Percentiles rank a stretch among this genome's conserved stretches.
phyloP scores from a whole-genome alignment of 2,329 filamentous ascomycete genomes.

The Niveomyces coronatus region DNA sequence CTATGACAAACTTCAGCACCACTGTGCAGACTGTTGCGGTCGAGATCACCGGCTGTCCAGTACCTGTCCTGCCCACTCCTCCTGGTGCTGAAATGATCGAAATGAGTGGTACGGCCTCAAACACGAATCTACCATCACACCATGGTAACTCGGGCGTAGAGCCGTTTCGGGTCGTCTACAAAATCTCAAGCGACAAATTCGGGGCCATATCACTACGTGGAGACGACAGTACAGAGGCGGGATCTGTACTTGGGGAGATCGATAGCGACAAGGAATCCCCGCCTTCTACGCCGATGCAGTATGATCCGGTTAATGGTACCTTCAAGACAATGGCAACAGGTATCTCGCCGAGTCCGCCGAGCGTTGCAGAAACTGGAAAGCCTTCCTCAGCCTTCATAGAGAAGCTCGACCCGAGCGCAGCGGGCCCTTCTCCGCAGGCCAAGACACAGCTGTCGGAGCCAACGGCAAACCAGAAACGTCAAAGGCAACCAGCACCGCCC shows the following conservation, averaged over 20 bases:
- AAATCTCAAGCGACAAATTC: conserved; percentile 42
- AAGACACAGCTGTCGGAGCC: conserved; percentile 3
- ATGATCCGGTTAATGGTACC: conserved; percentile 6
- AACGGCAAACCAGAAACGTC: conserved; percentile 37
- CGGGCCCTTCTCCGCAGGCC: not conserved
- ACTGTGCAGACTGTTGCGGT: conserved; percentile 56
- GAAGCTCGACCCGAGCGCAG: not conserved
- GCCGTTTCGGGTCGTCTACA: conserved; percentile 49
- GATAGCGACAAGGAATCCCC: conserved; percentile 16
- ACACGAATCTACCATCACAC: conserved; percentile 12
- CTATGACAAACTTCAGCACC: conserved; percentile 47
- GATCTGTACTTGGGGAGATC: conserved; percentile 19
- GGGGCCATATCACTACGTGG: conserved; percentile 28
- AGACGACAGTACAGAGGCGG: conserved; percentile 20
- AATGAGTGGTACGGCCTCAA: conserved; percentile 26
- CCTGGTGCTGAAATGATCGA: conserved; percentile 51
- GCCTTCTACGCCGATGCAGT: conserved; percentile 7
- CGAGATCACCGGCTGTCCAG: conserved; percentile 44
- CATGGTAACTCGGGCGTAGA: conserved; percentile 17
- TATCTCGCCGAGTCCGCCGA: not conserved
- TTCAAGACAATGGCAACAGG: not conserved
- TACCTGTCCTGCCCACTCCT: conserved; percentile 41
- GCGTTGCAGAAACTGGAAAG: not conserved
- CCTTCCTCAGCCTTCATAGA: not conserved
- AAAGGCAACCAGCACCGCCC: conserved; percentile 15